Evolutionary conservation across 257 asterid species (phyloP).

Genomic region (Prunella vulgaris): DNA sequence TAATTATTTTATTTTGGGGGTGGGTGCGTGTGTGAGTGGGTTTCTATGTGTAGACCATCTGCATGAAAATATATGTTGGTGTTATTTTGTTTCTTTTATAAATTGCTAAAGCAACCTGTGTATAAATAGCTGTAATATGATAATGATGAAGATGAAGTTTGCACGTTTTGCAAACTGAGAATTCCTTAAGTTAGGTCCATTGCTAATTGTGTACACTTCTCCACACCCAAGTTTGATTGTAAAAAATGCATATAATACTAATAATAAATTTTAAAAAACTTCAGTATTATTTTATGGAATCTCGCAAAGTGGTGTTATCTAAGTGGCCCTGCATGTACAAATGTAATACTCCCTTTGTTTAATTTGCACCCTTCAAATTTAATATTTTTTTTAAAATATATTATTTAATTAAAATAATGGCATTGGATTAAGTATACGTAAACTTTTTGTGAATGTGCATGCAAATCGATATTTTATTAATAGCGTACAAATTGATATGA

Average conservation of each 20-base stretch:
- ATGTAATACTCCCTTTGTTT: too few relatives aligned
- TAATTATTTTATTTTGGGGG: too few relatives aligned
- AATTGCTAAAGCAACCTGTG: not conserved
- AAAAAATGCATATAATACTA: not conserved
- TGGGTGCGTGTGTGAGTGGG: not conserved
- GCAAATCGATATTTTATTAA: too few relatives aligned
- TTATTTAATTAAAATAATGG: too few relatives aligned
- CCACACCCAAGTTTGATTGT: not conserved
- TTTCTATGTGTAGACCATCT: not conserved
- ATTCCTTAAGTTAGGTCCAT: constrained; percentile 9
- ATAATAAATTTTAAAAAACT: not conserved
- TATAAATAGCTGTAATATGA: not conserved
- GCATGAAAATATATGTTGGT: not conserved
- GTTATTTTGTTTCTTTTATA: not conserved
- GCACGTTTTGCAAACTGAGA: constrained; percentile 30
- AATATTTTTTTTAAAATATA: too few relatives aligned
- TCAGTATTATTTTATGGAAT: not conserved
- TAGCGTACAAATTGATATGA: too few relatives aligned
- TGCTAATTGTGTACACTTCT: constrained; percentile 1
- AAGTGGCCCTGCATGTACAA: not conserved
- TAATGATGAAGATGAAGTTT: constrained; percentile 11
- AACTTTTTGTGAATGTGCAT: too few relatives aligned
- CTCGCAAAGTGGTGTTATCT: not conserved
- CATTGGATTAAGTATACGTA: too few relatives aligned
- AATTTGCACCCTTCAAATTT: too few relatives aligned